These are phyloP conservation scores for Fusarium buxicola DNA, from an alignment of 2,329 filamentous ascomycete species.

Conservation along the genomic window DNA sequence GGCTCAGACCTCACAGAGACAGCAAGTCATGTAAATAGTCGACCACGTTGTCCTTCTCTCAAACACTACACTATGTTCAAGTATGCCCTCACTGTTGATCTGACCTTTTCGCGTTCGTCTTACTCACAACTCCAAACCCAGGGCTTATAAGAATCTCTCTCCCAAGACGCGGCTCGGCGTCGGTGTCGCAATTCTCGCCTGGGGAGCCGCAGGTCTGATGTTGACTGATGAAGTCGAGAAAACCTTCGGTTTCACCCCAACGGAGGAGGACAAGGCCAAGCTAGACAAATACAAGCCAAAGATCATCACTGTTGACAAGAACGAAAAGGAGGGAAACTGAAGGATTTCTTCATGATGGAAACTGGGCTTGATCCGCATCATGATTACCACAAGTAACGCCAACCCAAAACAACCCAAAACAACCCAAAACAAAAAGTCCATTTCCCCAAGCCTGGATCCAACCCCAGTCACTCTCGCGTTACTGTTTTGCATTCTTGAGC, in stretches of 20 bases:
- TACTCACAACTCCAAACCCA: conserved; percentile 47
- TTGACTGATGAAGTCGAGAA: conserved; percentile 79
- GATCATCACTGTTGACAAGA: conserved; percentile 68
- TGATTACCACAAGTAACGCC: neutral
- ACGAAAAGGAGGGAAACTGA: conserved; percentile 29
- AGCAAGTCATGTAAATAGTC: conserved; percentile 5
- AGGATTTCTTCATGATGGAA: neutral
- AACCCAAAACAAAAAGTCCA: too few species aligned
- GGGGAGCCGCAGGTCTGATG: conserved; percentile 80
- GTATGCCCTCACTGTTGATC: conserved; percentile 14
- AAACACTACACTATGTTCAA: conserved; percentile 35
- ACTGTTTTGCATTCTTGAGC: too few species aligned
- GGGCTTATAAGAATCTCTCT: conserved; percentile 77
- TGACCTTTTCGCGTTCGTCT: neutral
- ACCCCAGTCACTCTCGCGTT: too few species aligned
- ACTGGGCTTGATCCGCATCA: neutral
- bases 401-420: too few species aligned
- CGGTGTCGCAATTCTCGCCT: conserved; percentile 80
- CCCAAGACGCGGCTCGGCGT: conserved; percentile 77
- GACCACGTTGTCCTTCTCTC: conserved; percentile 3
- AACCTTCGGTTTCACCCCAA: conserved; percentile 77
- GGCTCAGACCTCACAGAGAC: neutral
- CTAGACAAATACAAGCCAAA: conserved; percentile 71
- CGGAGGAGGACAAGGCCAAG: conserved; percentile 77
- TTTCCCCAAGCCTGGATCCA: too few species aligned